Base-by-base conservation (phyloP, 768 basidiomycete species). In the Daedalea quercina region DNA sequence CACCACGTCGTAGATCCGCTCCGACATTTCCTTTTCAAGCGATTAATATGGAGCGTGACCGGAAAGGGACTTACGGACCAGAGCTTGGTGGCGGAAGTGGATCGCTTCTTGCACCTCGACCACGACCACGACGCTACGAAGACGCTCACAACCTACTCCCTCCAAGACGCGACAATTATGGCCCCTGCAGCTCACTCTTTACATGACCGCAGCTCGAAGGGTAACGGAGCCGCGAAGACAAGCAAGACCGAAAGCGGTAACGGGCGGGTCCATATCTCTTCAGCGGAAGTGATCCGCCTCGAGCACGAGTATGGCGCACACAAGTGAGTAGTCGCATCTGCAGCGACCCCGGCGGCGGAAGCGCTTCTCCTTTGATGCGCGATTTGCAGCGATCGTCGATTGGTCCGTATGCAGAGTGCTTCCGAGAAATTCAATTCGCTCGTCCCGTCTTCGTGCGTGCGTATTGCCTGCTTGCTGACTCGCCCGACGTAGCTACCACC, bases 251-350 rank as follows among this genome's bases (percentile, higher is more conserved):
- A 11, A 19, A 42, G 12, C 35, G 41, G 40, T 3, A 25, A 46
- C n/a, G n/a, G n/a, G n/a, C n/a, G n/a, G 49, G 59, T 50, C 19
- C 70, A 69, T 57, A 51, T 83, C 22, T 73, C 78, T 11, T 85
- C 86, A n/a, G 76, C 77, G 43, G 78, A 87, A 37, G 77, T 93
- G 43, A 89, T 97, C 58, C 73, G 75, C 43, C 76, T 93, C 59
- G 94, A 97, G 68, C 80, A 91, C 60, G 77, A 87, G 63, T 77
- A 85, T 62, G 84, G 85, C 26, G 91, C 91, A 50, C 91, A 94
- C 77, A 94, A 94, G 92, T 93, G 69, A 78, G 87, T 57, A 17
- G 1, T 41, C 25, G 15, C 31, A 17, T 28, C 44, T 25, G 12
- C 45, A 33, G 20, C 19, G 28, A 11, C 31, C 17, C 22, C 23